phyloP scores from a whole-genome alignment of 768 basidiomycete species.

The Suillus spraguei region DNA sequence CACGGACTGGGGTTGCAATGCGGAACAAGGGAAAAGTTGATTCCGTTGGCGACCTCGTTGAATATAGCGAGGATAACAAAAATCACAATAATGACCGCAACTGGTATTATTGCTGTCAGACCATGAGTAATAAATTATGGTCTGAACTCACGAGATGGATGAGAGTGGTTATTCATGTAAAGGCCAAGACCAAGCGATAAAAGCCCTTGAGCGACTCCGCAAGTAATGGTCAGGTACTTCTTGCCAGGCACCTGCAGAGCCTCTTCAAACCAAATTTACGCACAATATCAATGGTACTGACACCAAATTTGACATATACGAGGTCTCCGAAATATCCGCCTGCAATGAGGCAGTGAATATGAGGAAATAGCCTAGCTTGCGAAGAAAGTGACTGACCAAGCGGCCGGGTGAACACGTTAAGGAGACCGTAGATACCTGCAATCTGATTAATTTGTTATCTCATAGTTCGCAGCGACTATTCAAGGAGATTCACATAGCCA shows the following conservation, averaged over 20 bases:
- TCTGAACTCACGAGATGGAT: constrained; percentile 24
- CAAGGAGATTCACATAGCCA: constrained; percentile 47
- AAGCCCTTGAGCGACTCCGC: constrained; percentile 48
- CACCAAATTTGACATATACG: constrained; percentile 45
- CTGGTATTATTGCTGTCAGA: constrained; percentile 14
- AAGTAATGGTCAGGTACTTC: constrained; percentile 46
- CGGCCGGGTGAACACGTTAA: constrained; percentile 55
- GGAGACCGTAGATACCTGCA: constrained; percentile 42
- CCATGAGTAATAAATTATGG: not conserved
- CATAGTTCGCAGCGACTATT: constrained; percentile 19
- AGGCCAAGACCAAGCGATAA: constrained; percentile 48
- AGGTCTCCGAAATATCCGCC: constrained; percentile 51
- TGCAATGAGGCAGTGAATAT: constrained; percentile 7
- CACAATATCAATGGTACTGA: constrained; percentile 14
- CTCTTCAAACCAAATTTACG: not conserved
- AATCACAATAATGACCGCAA: constrained; percentile 39
- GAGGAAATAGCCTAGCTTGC: not conserved
- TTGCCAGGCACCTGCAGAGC: constrained; percentile 38
- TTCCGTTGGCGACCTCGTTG: constrained; percentile 50
- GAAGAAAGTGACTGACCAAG: constrained; percentile 26
- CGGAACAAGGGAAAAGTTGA: constrained; percentile 52
- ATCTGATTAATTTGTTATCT: constrained; percentile 19
- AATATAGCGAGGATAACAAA: constrained; percentile 40
- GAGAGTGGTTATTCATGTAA: constrained; percentile 34
- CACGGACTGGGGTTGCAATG: constrained; percentile 48